These are phyloP conservation scores for Tricholoma sp. DNA, from an alignment of 768 basidiomycete species.

Conservation along the genomic window DNA sequence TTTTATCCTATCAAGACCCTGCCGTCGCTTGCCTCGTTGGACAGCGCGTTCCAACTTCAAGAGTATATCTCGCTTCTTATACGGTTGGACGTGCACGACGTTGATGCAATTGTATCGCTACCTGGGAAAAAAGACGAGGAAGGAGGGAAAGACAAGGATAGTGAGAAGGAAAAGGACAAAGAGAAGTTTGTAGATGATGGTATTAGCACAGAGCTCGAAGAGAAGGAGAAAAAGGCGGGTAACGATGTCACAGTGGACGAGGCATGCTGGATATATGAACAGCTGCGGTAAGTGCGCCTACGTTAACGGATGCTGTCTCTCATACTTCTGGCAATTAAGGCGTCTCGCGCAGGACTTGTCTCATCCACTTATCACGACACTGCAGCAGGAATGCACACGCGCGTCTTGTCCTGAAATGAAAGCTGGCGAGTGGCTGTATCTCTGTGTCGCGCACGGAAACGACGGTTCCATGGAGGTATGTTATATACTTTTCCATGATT, in stretches of 20 bases:
- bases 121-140: conserved; percentile 47
- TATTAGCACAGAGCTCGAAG: background rate
- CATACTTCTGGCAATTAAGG: conserved; percentile 31
- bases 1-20: conserved; percentile 75
- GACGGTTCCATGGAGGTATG: conserved; percentile 82
- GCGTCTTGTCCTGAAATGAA: conserved; percentile 95
- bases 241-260: conserved; percentile 64
- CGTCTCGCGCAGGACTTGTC: conserved; percentile 86
- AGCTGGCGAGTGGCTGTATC: conserved; percentile 96
- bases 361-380: conserved; percentile 76
- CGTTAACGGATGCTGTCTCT: background rate
- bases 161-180: conserved; percentile 24
- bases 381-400: conserved; percentile 86
- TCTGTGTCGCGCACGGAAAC: conserved; percentile 92
- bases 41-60: conserved; percentile 92
- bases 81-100: conserved; percentile 82
- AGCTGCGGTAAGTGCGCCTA: conserved; percentile 34
- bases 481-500: no score
- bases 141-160: conserved; percentile 24
- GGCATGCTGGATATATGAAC: conserved; percentile 79
- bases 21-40: conserved; percentile 66
- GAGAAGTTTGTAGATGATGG: conserved; percentile 26
- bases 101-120: conserved; percentile 72
- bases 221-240: conserved; percentile 24
- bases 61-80: conserved; percentile 92